These are phyloP conservation scores for Aspergillus ibericus DNA, from an alignment of 2,329 filamentous ascomycete genomes.

Conservation along the genomic window DNA sequence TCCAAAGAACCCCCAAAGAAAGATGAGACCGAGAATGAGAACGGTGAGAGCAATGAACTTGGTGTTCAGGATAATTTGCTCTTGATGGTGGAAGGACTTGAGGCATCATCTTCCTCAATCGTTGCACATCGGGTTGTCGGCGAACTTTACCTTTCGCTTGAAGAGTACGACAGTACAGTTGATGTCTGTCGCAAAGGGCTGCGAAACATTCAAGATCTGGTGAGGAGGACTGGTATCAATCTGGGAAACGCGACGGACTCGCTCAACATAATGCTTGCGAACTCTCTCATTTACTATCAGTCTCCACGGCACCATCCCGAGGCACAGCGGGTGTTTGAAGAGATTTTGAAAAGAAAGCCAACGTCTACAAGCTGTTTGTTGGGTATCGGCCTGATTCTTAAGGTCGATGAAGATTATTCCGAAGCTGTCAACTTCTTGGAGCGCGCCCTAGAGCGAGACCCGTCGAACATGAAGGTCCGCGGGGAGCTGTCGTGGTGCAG, in stretches of 20 bases:
- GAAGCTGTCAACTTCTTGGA: constrained; percentile 78
- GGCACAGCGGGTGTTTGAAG: constrained; percentile 81
- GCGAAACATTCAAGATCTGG: constrained; percentile 60
- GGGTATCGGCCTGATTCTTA: constrained; percentile 85
- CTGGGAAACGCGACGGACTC: constrained; percentile 72
- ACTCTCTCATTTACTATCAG: constrained; percentile 86
- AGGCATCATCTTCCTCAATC: constrained; percentile 64
- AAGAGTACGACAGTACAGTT: constrained; percentile 80
- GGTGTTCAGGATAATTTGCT: constrained; percentile 76
- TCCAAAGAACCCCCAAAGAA: constrained; percentile 2
- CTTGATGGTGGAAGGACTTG: constrained; percentile 74
- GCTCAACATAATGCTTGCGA: constrained; percentile 75
- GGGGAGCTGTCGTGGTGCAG: constrained; percentile 92
- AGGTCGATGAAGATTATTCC: constrained; percentile 86
- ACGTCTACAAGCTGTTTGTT: constrained; percentile 79
- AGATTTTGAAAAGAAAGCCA: constrained; percentile 72
- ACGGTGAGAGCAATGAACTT: constrained; percentile 47
- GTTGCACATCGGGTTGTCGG: constrained; percentile 81
- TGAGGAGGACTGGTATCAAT: constrained; percentile 64
- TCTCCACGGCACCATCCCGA: constrained; percentile 86
- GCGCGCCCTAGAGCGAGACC: constrained; percentile 72
- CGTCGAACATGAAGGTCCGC: constrained; percentile 72
- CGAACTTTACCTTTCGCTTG: constrained; percentile 78
- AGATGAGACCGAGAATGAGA: constrained; percentile 33
- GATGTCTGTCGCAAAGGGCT: constrained; percentile 77